phyloP scores from a whole-genome alignment of 345 rosid species.

The Melastoma malabathricum region DNA sequence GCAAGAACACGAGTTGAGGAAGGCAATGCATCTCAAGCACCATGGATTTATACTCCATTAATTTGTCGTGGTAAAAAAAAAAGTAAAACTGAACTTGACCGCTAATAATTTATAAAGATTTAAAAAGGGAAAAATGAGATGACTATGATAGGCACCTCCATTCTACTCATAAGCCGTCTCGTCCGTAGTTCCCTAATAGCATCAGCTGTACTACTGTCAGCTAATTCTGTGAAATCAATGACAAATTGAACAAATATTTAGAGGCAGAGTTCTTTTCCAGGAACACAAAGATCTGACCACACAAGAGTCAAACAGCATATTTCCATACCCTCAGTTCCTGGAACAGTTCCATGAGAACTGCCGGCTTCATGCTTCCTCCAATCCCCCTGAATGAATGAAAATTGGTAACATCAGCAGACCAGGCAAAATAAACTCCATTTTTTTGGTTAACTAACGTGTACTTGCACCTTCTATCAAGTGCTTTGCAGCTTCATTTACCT shows the following conservation, averaged over 20 bases:
- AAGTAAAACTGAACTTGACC: neutral
- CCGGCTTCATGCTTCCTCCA: conserved; percentile 16
- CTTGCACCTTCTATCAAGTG: conserved; percentile 1
- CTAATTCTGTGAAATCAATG: conserved; percentile 25
- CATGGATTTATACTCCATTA: no score
- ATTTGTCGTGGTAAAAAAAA: no score
- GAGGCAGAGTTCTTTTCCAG: neutral
- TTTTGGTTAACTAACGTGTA: neutral
- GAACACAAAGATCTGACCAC: neutral
- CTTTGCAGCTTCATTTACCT: conserved; percentile 39
- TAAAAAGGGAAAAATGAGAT: neutral
- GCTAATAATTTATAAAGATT: neutral
- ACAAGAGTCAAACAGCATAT: neutral
- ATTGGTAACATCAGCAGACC: neutral
- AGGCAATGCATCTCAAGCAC: no score
- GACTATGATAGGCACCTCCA: conserved; percentile 29
- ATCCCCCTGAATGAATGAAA: conserved; percentile 41
- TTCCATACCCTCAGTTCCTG: conserved; percentile 28
- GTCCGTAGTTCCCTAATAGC: conserved; percentile 54
- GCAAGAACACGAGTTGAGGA: no score
- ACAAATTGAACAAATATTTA: conserved; percentile 1
- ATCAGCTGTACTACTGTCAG: conserved; percentile 33
- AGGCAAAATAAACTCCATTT: no score
- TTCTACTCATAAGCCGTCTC: conserved; percentile 69
- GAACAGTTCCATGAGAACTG: conserved; percentile 29